Percentiles rank a stretch among this genome's conserved stretches.
These are phyloP conservation scores for Endoconidiophora laricicola DNA, from an alignment of 2,329 filamentous ascomycete genomes.

Conservation along the genomic window DNA sequence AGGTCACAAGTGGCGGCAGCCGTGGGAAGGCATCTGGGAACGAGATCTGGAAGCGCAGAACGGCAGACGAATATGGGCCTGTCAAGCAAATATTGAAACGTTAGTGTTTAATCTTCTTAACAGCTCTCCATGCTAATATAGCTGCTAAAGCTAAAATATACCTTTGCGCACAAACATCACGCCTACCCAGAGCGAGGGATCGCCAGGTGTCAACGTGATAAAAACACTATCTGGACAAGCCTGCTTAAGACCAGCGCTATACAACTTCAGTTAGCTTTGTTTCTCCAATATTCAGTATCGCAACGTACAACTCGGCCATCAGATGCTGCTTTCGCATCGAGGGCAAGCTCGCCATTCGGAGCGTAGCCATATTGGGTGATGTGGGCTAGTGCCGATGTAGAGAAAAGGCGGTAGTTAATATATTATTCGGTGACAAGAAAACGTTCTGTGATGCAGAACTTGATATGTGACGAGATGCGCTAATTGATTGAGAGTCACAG, in stretches of 20 bases:
- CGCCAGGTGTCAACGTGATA: slow-evolving; percentile 64
- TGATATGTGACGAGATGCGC: too few relatives aligned
- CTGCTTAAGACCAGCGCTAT: slow-evolving; percentile 63
- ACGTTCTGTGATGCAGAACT: neutral
- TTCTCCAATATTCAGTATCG: neutral
- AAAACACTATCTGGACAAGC: slow-evolving; percentile 76
- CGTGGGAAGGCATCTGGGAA: slow-evolving; percentile 70
- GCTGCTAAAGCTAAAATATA: slow-evolving; percentile 24
- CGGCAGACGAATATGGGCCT: slow-evolving; percentile 80
- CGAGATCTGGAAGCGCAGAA: slow-evolving; percentile 77
- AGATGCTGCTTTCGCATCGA: slow-evolving; percentile 58
- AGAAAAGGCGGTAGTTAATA: neutral
- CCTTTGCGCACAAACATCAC: slow-evolving; percentile 82
- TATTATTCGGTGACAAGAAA: neutral
- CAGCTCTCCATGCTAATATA: too few relatives aligned
- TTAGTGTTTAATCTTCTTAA: neutral
- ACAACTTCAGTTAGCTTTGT: slow-evolving; percentile 1
- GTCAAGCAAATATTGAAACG: neutral
- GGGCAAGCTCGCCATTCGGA: slow-evolving; percentile 30
- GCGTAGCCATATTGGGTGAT: slow-evolving; percentile 24
- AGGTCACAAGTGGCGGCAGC: slow-evolving; percentile 69
- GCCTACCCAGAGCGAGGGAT: slow-evolving; percentile 74
- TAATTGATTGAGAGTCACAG: too few relatives aligned
- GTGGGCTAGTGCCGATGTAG: neutral
- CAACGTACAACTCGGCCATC: slow-evolving; percentile 57